Evolutionary conservation across 1,284 basidiomycete species (phyloP).

Genomic region (Ganoderma sp.): DNA sequence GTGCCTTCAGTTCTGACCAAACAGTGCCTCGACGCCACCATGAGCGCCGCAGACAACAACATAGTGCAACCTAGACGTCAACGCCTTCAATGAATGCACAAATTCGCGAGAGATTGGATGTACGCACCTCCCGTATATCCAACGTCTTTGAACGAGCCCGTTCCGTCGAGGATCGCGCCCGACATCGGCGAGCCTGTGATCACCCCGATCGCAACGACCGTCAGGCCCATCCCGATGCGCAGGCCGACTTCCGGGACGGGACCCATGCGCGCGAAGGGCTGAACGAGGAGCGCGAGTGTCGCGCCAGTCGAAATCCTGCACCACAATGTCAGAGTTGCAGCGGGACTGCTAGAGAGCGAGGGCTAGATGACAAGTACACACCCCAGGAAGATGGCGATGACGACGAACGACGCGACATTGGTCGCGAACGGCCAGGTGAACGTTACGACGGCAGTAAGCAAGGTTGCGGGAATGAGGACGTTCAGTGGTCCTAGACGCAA

Average conservation of each 20-base stretch:
- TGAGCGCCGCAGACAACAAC: neutral
- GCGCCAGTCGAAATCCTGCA: constrained; percentile 57
- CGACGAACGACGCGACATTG: constrained; percentile 46
- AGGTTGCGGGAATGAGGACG: constrained; percentile 57
- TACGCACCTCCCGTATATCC: constrained; percentile 51
- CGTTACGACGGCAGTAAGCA: constrained; percentile 54
- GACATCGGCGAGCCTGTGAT: constrained; percentile 58
- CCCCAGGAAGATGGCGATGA: constrained; percentile 38
- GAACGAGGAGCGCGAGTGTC: constrained; percentile 57
- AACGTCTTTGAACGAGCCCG: constrained; percentile 51
- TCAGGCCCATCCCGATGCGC: constrained; percentile 58
- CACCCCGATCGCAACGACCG: constrained; percentile 49
- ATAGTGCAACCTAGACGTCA: neutral
- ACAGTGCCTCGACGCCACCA: neutral
- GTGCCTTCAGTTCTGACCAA: neutral
- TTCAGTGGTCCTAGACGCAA: constrained; percentile 53
- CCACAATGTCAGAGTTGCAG: neutral
- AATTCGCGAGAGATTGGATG: neutral
- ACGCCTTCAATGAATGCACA: neutral
- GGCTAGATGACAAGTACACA: neutral
- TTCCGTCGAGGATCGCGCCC: constrained; percentile 52
- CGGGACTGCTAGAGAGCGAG: neutral
- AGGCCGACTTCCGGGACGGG: constrained; percentile 58
- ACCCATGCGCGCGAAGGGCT: constrained; percentile 62
- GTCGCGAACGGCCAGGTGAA: constrained; percentile 61